A percentile compares a stretch with the other conserved stretches of the same genome.
These are phyloP conservation scores for Pulveroboletus ravenelii DNA, from an alignment of 768 basidiomycete species.

Conservation along the genomic window DNA sequence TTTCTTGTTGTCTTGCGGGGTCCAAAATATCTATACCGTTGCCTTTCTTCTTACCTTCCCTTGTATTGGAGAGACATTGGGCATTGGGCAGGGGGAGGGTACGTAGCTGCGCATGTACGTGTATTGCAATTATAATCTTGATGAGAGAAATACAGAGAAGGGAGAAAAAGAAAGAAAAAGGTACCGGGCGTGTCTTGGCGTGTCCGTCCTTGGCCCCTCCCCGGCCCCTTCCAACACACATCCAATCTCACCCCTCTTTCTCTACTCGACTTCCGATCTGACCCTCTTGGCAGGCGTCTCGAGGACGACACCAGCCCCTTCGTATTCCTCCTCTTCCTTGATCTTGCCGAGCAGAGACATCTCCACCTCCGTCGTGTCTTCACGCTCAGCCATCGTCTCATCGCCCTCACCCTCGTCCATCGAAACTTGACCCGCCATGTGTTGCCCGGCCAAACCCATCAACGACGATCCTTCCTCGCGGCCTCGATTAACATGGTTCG, in stretches of 20 bases:
- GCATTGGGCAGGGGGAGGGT: slow-evolving; percentile 10
- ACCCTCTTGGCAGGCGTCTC: slow-evolving; percentile 29
- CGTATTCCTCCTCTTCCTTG: slow-evolving; percentile 31
- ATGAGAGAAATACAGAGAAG: slow-evolving; percentile 8
- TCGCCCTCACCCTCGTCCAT: slow-evolving; percentile 35
- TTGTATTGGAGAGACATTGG: slow-evolving; percentile 11
- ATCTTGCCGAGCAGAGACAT: slow-evolving; percentile 11
- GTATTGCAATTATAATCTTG: slow-evolving; percentile 24
- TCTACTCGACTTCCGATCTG: slow-evolving; percentile 19
- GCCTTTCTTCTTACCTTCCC: slow-evolving; percentile 2
- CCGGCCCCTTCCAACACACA: too few relatives aligned
- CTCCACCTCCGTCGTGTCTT: slow-evolving; percentile 13
- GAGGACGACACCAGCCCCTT: slow-evolving; percentile 13
- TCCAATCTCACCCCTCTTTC: too few relatives aligned
- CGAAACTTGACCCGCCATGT: slow-evolving; percentile 18
- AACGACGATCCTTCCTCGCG: slow-evolving; percentile 17
- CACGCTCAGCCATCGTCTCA: slow-evolving; percentile 27
- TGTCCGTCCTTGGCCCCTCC: not conserved
- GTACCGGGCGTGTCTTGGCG: not conserved
- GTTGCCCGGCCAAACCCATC: slow-evolving; percentile 5
- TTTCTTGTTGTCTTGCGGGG: slow-evolving; percentile 4
- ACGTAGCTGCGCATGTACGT: slow-evolving; percentile 24
- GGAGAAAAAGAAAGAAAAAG: not conserved
- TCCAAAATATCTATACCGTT: slow-evolving; percentile 27
- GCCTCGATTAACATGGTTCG: slow-evolving; percentile 6